Base-by-base conservation (phyloP, 805 yeast genomes). In the Dipodascopsis tothii region DNA sequence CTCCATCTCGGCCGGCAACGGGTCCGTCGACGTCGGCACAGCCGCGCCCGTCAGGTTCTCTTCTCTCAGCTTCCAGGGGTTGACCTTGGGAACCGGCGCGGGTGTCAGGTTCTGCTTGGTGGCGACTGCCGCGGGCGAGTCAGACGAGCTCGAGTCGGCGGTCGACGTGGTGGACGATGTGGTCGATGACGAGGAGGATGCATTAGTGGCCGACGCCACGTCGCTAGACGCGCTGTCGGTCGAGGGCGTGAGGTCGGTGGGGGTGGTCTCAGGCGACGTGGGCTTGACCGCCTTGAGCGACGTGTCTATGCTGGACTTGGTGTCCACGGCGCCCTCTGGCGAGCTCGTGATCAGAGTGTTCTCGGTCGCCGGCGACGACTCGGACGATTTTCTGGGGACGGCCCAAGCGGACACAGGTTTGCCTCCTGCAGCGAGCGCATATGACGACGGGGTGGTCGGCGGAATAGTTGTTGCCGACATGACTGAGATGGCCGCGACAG, bases 11-110 rank as follows among this genome's bases (percentile, higher is more conserved):
- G 54, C 52, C 2, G 51, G 55, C 5, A 50, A 45, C 3, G 52
- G 49, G 25, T 49, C 54, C n/a, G 33, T 28, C 23, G 30, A 5
- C 5, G 43, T 14, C 5, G 37, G 21, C 7, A 35, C 36, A 5
- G 45, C 14, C 18, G 58, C 56, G 19, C 21, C 34, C n/a, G 48
- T 21, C 7, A 23, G 11, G 3, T 43, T 11, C 17, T 50, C 46
- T 33, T 46, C 52, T 17, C 56, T 43, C 23, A 62, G 51, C 47
- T 74, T 74, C 85, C 85, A 80, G n/a, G 80, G 80, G 54, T 71
- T 76, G 33, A 71, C 73, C 40, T 68, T 64, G 27, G 84, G 84
- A 22, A 76, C 69, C 11, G 84, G 84, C 21, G 84, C 84, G 3
- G 84, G 84, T 6, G 80, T 77, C 22, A 75, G 63, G 28, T 60